Conservation (phyloP, 768 basidiomycete species). For the Tephrocybe sp. region DNA sequence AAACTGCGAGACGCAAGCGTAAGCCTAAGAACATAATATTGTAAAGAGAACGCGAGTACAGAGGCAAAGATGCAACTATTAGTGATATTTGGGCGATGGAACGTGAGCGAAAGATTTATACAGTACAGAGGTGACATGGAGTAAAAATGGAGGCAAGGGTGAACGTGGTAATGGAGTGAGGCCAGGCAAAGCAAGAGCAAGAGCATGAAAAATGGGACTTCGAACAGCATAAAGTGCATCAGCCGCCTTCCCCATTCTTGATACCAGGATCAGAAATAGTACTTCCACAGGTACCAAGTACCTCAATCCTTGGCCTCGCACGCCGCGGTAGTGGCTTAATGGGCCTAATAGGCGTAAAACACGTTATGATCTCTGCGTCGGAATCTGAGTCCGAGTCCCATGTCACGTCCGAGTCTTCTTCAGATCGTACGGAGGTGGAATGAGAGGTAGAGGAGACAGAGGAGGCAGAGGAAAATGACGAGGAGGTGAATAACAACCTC, state of each 20-base stretch:
- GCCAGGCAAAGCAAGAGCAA: no score
- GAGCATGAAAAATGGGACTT: no score
- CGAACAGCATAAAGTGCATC: no score
- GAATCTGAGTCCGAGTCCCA: slow-evolving; percentile 32
- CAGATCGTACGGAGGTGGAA: slow-evolving; percentile 15
- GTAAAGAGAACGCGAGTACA: no score
- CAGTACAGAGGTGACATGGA: no score
- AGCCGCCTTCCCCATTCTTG: neutral
- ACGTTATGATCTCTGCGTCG: slow-evolving; percentile 39
- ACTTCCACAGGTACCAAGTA: neutral
- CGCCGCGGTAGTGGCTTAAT: slow-evolving; percentile 51
- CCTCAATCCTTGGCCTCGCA: neutral
- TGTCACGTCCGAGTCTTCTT: slow-evolving; percentile 24
- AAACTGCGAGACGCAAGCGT: no score
- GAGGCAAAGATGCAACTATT: no score
- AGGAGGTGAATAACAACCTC: slow-evolving; percentile 10
- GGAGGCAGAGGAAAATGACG: slow-evolving; percentile 27
- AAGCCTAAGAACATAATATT: no score
- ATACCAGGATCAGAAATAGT: neutral
- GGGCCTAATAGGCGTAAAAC: slow-evolving; percentile 38
- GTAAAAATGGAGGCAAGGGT: no score
- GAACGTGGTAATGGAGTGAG: no score
- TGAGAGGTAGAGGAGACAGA: slow-evolving; percentile 11
- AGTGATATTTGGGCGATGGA: no score
- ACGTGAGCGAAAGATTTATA: no score